Conservation (phyloP, 2,329 filamentous ascomycete genomes). For the Phyllosticta ampelicida region DNA sequence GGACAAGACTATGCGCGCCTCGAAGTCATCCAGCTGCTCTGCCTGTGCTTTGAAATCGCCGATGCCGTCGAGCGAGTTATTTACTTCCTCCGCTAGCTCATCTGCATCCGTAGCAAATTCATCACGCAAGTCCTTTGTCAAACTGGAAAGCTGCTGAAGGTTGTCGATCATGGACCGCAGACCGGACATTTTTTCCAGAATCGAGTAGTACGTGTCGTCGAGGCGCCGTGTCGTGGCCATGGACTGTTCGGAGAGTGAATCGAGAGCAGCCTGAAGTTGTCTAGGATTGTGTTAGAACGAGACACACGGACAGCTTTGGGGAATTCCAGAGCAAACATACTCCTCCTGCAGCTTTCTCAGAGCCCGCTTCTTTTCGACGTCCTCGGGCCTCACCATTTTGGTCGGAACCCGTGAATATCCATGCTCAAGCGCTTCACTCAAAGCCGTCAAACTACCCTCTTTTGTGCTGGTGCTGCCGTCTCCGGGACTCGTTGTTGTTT, state of each 20-base stretch:
- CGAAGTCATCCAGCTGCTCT: slow-evolving; percentile 49
- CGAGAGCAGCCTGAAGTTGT: slow-evolving; percentile 31
- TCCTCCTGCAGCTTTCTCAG: slow-evolving; percentile 27
- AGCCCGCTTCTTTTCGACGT: slow-evolving; percentile 28
- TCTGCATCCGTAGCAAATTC: slow-evolving; percentile 51
- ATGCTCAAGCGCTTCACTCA: not conserved
- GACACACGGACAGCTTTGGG: not conserved
- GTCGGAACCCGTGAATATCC: not conserved
- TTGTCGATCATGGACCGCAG: slow-evolving; percentile 54
- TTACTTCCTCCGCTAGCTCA: slow-evolving; percentile 50
- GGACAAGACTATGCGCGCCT: slow-evolving; percentile 49
- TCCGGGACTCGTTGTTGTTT: not conserved
- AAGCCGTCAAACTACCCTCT: slow-evolving; percentile 18
- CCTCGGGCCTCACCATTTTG: slow-evolving; percentile 26
- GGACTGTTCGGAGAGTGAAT: slow-evolving; percentile 47
- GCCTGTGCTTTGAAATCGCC: slow-evolving; percentile 56
- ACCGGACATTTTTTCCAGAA: slow-evolving; percentile 56
- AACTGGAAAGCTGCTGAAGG: slow-evolving; percentile 55
- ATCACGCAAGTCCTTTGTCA: slow-evolving; percentile 47
- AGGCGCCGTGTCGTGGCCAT: slow-evolving; percentile 53
- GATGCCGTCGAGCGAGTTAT: slow-evolving; percentile 49
- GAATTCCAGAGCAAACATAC: slow-evolving; percentile 17
- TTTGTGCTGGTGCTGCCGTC: slow-evolving; percentile 22
- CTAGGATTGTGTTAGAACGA: slow-evolving; percentile 12
- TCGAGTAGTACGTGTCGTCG: slow-evolving; percentile 63